Conservation (phyloP, 148 eudicot species). For the Arbutus unedo region DNA sequence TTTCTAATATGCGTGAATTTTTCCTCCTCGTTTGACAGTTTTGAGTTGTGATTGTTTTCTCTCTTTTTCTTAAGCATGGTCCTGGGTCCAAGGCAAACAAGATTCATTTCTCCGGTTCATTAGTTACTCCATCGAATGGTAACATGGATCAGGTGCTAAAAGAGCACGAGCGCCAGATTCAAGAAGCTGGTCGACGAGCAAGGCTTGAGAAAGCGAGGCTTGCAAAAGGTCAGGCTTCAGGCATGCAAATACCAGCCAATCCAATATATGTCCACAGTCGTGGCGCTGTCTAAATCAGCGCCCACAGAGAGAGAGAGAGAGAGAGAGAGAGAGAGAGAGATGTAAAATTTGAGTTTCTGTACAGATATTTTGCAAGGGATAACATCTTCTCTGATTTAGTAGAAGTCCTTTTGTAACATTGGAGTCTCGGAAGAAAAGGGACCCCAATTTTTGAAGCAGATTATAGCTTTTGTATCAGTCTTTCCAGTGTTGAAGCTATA, state of each 20-base stretch:
- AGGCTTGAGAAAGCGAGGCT: constrained; percentile 55
- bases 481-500: too few species aligned
- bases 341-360: constrained; percentile 16
- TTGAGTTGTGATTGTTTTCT: not conserved
- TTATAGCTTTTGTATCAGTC: not conserved
- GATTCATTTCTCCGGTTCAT: constrained; percentile 73
- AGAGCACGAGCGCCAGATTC: constrained; percentile 73
- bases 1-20: not conserved
- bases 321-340: not conserved
- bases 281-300: constrained; percentile 10
- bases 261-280: constrained; percentile 1
- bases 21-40: not conserved
- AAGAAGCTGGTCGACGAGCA: constrained; percentile 77
- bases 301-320: not conserved
- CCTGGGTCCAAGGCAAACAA: constrained; percentile 38
- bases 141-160: constrained; percentile 75
- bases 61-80: constrained; percentile 29
- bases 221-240: constrained; percentile 31
- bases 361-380: constrained; percentile 9
- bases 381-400: not conserved
- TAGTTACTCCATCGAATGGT: constrained; percentile 46
- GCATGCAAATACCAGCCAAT: constrained; percentile 3
- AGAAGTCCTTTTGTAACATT: constrained; percentile 1
- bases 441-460: not conserved
- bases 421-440: constrained; percentile 8